Conservation (phyloP, 352 stramenopile genomes). For the Phytophthora sp. region DNA sequence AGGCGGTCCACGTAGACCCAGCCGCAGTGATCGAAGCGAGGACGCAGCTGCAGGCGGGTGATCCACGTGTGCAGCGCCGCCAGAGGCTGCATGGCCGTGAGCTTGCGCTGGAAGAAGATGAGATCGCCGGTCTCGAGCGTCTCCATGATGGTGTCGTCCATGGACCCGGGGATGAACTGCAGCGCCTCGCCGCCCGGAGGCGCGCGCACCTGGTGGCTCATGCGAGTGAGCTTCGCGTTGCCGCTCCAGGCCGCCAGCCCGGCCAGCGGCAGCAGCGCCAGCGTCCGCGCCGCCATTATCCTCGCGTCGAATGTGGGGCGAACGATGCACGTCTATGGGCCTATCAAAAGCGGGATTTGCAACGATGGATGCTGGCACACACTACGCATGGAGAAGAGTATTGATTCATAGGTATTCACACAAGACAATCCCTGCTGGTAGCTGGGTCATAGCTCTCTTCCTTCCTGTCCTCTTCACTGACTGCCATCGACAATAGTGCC, state of each 20-base stretch:
- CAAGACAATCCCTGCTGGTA: background rate
- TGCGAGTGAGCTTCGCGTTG: slow-evolving; percentile 64
- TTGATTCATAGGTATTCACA: slow-evolving; percentile 24
- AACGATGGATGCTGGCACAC: background rate
- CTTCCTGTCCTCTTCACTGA: slow-evolving; percentile 1
- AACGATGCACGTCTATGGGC: slow-evolving; percentile 16
- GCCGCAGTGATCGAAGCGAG: slow-evolving; percentile 82
- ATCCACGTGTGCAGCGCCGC: slow-evolving; percentile 74
- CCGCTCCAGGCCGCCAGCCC: slow-evolving; percentile 69
- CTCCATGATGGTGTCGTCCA: slow-evolving; percentile 89
- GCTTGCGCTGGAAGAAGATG: slow-evolving; percentile 78
- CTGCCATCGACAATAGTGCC: background rate
- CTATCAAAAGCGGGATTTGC: slow-evolving; percentile 26
- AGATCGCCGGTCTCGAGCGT: slow-evolving; percentile 86
- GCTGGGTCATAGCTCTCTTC: slow-evolving; percentile 4
- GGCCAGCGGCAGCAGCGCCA: slow-evolving; percentile 67
- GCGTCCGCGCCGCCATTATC: slow-evolving; percentile 37
- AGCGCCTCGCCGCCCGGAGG: slow-evolving; percentile 39
- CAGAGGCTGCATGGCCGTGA: slow-evolving; percentile 74
- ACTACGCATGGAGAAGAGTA: background rate
- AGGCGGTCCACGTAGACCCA: slow-evolving; percentile 85
- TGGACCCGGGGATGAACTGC: slow-evolving; percentile 78
- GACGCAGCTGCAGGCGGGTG: slow-evolving; percentile 53
- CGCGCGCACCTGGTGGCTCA: slow-evolving; percentile 45
- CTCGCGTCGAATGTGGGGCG: background rate